phyloP scores from a whole-genome alignment of 129 eudicot species.

The Ambrosia artemisiifolia region DNA sequence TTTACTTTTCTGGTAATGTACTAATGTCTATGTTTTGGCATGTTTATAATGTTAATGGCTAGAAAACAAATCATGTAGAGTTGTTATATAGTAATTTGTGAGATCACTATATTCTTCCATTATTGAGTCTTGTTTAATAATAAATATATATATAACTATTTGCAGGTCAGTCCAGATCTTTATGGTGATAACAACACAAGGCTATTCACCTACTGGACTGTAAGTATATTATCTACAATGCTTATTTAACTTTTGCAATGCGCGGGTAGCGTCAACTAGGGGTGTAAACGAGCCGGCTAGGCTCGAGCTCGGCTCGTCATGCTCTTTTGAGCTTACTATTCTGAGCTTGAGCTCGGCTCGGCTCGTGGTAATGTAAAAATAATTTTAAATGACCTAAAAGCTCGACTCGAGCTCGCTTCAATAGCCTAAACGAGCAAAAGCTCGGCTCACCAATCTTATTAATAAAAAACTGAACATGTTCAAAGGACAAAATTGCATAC shows the following conservation, averaged over 20 bases:
- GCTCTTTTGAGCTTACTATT: too few species aligned
- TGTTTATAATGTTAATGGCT: conserved; percentile 12
- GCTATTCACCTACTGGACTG: conserved; percentile 97
- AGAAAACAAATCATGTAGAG: conserved; percentile 14
- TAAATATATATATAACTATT: conserved; percentile 15
- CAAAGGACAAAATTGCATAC: too few species aligned
- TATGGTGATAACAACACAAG: conserved; percentile 98
- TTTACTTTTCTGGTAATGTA: neutral
- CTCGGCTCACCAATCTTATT: too few species aligned
- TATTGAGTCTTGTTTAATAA: conserved; percentile 15
- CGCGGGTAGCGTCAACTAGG: too few species aligned
- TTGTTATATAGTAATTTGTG: conserved; percentile 6
- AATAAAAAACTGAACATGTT: too few species aligned
- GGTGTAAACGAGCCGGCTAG: too few species aligned
- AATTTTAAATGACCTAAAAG: too few species aligned
- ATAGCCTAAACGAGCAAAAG: too few species aligned
- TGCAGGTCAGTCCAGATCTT: conserved; percentile 97
- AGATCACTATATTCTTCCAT: conserved; percentile 23
- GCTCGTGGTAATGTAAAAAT: too few species aligned
- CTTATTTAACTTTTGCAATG: conserved; percentile 2
- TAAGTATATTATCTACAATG: conserved; percentile 46
- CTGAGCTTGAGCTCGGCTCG: too few species aligned
- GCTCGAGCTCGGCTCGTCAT: too few species aligned
- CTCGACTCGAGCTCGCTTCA: too few species aligned
- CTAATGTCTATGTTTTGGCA: neutral